These are phyloP conservation scores for Nyctanthes arbortristis DNA, from an alignment of 257 asterid species.

Conservation along the genomic window DNA sequence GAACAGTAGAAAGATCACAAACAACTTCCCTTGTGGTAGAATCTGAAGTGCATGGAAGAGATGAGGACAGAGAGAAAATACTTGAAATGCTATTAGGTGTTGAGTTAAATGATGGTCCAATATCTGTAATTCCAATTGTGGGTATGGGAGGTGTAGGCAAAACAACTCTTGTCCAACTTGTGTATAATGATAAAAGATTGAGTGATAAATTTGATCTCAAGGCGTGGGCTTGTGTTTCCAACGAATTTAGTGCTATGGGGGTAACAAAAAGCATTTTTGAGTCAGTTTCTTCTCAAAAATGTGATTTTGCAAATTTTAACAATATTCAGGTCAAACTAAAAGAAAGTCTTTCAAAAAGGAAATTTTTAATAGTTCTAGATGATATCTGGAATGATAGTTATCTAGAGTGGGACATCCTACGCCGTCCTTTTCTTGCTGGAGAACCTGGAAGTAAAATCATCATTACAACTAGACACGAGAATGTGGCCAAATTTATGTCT, in stretches of 20 bases:
- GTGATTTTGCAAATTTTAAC: background rate
- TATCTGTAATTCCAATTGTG: slow-evolving; percentile 14
- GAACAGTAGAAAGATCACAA: slow-evolving; percentile 7
- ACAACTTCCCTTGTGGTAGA: slow-evolving; percentile 26
- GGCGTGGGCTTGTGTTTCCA: slow-evolving; percentile 28
- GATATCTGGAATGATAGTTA: slow-evolving; percentile 23
- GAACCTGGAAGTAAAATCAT: slow-evolving; percentile 21
- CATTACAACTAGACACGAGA: slow-evolving; percentile 18
- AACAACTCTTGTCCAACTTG: slow-evolving; percentile 23
- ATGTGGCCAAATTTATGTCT: slow-evolving; percentile 10
- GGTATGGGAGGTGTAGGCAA: slow-evolving; percentile 27
- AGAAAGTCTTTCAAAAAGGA: background rate
- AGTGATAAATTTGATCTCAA: background rate
- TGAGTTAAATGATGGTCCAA: background rate
- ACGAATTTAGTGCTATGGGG: slow-evolving; percentile 2
- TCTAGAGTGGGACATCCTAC: background rate
- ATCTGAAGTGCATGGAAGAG: slow-evolving; percentile 1
- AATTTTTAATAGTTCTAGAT: slow-evolving; percentile 23
- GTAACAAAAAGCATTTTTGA: slow-evolving; percentile 15
- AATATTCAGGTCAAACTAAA: slow-evolving; percentile 11
- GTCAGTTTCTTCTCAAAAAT: background rate
- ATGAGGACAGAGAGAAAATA: slow-evolving; percentile 17
- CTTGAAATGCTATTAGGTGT: background rate
- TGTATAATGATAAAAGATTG: slow-evolving; percentile 18
- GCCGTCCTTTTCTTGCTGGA: slow-evolving; percentile 3